Conservation (phyloP, 805 yeast species). For the Komagataella kurtzmanii region DNA sequence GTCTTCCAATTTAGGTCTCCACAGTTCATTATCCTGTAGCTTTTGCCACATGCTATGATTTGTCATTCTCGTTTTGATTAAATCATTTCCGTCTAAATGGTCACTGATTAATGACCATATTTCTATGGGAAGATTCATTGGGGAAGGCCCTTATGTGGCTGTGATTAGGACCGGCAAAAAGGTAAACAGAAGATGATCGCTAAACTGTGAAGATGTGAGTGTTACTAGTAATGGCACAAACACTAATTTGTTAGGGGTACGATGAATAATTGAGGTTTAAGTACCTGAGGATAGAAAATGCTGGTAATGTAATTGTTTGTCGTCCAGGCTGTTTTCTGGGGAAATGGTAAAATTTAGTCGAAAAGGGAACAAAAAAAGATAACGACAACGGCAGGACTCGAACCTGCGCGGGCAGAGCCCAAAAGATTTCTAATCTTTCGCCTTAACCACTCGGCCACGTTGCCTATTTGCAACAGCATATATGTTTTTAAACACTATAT, state of each 20-base stretch:
- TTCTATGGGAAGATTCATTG: slow-evolving; percentile 1
- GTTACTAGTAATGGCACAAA: too few species aligned
- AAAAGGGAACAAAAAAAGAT: background rate
- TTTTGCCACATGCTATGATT: background rate
- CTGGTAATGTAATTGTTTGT: background rate
- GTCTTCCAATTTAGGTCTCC: background rate
- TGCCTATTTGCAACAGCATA: slow-evolving; percentile 8
- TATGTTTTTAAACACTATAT: background rate
- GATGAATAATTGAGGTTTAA: background rate
- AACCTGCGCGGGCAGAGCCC: slow-evolving; percentile 52
- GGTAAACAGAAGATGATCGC: background rate
- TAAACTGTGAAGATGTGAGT: background rate
- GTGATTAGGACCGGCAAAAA: background rate
- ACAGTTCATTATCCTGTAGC: background rate
- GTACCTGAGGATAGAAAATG: background rate
- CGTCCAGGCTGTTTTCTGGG: background rate
- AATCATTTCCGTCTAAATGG: background rate
- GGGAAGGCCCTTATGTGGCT: background rate
- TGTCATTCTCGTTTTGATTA: background rate
- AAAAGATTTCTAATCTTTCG: slow-evolving; percentile 49
- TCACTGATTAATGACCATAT: background rate
- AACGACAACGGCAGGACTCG: slow-evolving; percentile 66
- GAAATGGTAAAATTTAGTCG: background rate
- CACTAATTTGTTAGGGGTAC: background rate
- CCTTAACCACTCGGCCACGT: slow-evolving; percentile 56